Conservation (phyloP, 345 rosid genomes). For the Eucalyptus pauciflora region DNA sequence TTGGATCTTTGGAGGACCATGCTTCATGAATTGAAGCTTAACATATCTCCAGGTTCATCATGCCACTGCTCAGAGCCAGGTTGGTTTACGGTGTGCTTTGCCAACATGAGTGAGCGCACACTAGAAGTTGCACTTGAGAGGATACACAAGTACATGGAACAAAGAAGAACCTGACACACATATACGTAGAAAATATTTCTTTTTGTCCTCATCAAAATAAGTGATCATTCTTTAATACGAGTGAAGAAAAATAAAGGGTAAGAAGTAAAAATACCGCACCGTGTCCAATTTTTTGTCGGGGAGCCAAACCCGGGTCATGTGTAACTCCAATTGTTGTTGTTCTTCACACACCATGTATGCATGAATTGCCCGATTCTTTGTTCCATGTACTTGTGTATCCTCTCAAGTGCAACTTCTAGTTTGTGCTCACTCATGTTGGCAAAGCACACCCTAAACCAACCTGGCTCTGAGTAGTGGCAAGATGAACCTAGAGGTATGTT, state of each 20-base stretch:
- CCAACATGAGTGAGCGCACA: constrained; percentile 82
- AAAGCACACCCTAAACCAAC: constrained; percentile 97
- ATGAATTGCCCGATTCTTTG: constrained; percentile 1
- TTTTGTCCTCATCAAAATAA: neutral
- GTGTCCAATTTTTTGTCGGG: neutral
- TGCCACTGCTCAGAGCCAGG: constrained; percentile 93
- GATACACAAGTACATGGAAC: constrained; percentile 57
- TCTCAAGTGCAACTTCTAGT: constrained; percentile 55
- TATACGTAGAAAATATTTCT: neutral
- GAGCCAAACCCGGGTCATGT: neutral
- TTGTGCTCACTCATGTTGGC: constrained; percentile 88
- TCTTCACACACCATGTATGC: neutral
- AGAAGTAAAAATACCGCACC: neutral
- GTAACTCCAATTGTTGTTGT: neutral
- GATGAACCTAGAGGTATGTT: constrained; percentile 92
- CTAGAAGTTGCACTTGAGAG: constrained; percentile 64
- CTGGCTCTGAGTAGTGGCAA: constrained; percentile 86
- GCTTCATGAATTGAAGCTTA: constrained; percentile 49
- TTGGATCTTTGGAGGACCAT: constrained; percentile 58
- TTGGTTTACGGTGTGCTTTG: constrained; percentile 96
- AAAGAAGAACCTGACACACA: neutral
- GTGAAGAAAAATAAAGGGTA: neutral
- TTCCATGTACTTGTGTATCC: constrained; percentile 62
- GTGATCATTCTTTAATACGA: neutral
- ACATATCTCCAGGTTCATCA: constrained; percentile 87